Percentiles rank a stretch among this genome's conserved stretches.
Conservation (phyloP, 2,329 filamentous ascomycete genomes). For the Neofusicoccum parvum region DNA sequence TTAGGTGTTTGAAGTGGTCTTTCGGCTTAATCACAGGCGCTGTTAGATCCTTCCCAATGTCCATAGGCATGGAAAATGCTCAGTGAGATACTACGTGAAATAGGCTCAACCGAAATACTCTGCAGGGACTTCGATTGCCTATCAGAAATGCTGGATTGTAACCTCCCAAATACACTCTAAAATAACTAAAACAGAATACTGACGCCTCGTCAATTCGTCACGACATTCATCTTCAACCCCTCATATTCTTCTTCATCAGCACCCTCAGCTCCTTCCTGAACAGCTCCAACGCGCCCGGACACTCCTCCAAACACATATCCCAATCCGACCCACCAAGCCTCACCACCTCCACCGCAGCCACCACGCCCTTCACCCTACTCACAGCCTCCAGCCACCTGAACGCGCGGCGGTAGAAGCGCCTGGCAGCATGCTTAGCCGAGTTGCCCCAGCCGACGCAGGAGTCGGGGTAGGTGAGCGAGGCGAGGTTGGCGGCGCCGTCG, state of each 20-base stretch:
- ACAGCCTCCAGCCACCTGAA: slow-evolving; percentile 41
- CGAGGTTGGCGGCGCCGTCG: slow-evolving; percentile 32
- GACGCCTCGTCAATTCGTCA: too few relatives aligned
- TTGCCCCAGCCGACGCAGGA: slow-evolving; percentile 26
- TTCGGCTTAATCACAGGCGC: too few relatives aligned
- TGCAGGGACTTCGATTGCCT: too few relatives aligned
- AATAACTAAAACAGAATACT: too few relatives aligned
- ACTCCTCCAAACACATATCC: neutral
- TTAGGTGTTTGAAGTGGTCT: too few relatives aligned
- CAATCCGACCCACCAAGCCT: neutral
- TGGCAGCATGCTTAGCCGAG: slow-evolving; percentile 25
- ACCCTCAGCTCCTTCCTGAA: slow-evolving; percentile 29
- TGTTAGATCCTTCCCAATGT: too few relatives aligned
- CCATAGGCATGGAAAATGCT: too few relatives aligned
- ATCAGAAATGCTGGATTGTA: too few relatives aligned
- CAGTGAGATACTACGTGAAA: too few relatives aligned
- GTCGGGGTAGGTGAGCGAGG: slow-evolving; percentile 24
- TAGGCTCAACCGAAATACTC: too few relatives aligned
- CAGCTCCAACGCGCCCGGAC: slow-evolving; percentile 19
- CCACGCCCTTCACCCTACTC: slow-evolving; percentile 28
- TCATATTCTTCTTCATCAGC: slow-evolving; percentile 27
- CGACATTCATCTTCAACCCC: too few relatives aligned
- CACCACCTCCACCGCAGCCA: neutral
- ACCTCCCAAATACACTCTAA: too few relatives aligned
- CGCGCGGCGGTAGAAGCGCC: slow-evolving; percentile 38